phyloP scores from a whole-genome alignment of 2,329 filamentous ascomycete genomes.

The Cadophora luteo-olivacea region DNA sequence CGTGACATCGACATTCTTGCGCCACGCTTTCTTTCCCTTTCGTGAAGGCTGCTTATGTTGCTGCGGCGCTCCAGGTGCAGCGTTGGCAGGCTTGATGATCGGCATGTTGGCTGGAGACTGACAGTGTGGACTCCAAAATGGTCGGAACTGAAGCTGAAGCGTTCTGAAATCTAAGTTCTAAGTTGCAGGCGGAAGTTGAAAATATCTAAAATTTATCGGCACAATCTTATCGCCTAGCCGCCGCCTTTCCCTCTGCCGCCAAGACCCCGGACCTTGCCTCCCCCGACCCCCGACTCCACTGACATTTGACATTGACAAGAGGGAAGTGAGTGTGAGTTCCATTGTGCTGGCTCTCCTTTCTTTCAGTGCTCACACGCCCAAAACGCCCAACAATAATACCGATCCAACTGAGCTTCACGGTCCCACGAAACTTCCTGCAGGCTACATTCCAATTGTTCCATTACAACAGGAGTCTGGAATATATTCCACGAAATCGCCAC shows the following conservation, averaged over 20 bases:
- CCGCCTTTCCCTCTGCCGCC: not conserved
- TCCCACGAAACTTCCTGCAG: conserved; percentile 17
- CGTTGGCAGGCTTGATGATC: conserved; percentile 46
- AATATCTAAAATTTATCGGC: conserved; percentile 25
- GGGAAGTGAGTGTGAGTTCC: not conserved
- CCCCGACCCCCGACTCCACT: not conserved
- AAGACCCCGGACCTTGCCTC: not conserved
- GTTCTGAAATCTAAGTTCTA: too few relatives aligned
- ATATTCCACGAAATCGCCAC: conserved; percentile 12
- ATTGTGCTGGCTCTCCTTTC: conserved; percentile 23
- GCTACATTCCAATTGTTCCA: conserved; percentile 15
- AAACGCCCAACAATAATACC: conserved; percentile 3
- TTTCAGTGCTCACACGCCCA: conserved; percentile 18
- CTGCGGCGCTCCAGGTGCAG: conserved; percentile 68
- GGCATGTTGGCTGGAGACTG: conserved; percentile 38
- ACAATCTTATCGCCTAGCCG: conserved; percentile 18
- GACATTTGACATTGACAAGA: not conserved
- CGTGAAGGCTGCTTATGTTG: conserved; percentile 88
- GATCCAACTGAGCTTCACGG: conserved; percentile 13
- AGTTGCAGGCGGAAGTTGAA: conserved; percentile 2
- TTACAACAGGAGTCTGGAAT: not conserved
- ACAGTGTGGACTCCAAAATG: not conserved
- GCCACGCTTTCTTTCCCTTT: conserved; percentile 98
- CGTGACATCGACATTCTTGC: conserved; percentile 95
- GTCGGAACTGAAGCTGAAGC: too few relatives aligned